Evolutionary conservation across 306 rosid species (phyloP).

Genomic region (Nissolia schottii): DNA sequence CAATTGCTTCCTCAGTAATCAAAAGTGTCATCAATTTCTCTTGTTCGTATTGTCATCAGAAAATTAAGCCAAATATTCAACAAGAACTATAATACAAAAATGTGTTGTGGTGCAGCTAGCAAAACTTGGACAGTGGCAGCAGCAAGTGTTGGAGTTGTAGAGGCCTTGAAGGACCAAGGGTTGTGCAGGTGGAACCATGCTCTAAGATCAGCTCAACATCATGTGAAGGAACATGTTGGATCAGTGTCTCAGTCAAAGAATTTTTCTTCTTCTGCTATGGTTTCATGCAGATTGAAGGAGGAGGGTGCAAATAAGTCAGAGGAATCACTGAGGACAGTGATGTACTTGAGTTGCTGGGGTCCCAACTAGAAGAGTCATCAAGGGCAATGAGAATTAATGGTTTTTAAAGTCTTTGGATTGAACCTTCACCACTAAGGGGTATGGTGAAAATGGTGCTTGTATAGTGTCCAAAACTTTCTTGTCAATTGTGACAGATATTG

Average conservation of each 20-base stretch:
- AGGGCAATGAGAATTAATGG: neutral
- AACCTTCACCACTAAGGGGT: neutral
- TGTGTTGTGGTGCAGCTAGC: conserved; percentile 23
- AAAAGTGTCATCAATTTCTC: no score
- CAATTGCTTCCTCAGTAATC: neutral
- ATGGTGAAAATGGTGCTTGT: neutral
- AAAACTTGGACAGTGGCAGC: conserved; percentile 38
- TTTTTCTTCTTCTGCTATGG: conserved; percentile 29
- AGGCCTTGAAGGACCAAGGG: conserved; percentile 54
- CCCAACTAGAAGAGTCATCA: conserved; percentile 20
- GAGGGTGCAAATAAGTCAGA: conserved; percentile 47
- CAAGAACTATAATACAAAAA: neutral
- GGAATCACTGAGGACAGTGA: conserved; percentile 55
- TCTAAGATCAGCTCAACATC: conserved; percentile 34
- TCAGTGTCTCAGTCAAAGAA: conserved; percentile 36
- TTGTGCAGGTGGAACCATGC: conserved; percentile 45
- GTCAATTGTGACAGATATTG: neutral
- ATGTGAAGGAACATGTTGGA: conserved; percentile 32
- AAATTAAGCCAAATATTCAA: neutral
- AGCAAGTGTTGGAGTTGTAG: conserved; percentile 37
- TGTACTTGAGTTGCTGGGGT: conserved; percentile 60
- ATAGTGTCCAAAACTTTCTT: neutral
- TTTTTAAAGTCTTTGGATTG: neutral
- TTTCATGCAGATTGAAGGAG: conserved; percentile 29
- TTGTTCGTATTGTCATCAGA: neutral